Percentiles rank a stretch among this genome's conserved stretches.
These are phyloP conservation scores for Cornus florida DNA, from an alignment of 148 eudicot species.

Conservation along the genomic window DNA sequence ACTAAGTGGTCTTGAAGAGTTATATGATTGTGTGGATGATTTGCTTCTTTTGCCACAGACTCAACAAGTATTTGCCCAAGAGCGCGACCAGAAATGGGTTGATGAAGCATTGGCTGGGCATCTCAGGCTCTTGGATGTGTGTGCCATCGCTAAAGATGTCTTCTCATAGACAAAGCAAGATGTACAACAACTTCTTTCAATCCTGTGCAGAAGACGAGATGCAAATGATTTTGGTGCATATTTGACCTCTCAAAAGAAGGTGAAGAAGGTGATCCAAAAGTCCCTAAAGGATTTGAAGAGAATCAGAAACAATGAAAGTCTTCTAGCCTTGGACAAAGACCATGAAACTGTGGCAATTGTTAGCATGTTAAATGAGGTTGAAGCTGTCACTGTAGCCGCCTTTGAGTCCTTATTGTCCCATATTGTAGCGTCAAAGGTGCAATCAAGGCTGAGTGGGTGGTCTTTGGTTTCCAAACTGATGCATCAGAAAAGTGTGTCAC, in stretches of 20 bases:
- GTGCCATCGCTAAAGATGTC: conserved; percentile 37
- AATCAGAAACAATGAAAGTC: not conserved
- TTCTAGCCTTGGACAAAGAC: not conserved
- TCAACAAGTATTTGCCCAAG: conserved; percentile 12
- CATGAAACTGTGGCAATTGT: not conserved
- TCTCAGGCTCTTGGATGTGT: conserved; percentile 43
- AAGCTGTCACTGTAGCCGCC: conserved; percentile 16
- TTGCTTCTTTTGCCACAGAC: conserved; percentile 20
- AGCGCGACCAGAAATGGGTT: not conserved
- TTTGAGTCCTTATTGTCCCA: conserved; percentile 20
- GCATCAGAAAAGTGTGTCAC: not conserved
- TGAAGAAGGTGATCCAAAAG: conserved; percentile 30
- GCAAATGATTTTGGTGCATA: conserved; percentile 20
- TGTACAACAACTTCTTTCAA: conserved; percentile 37
- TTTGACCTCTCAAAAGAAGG: conserved; percentile 27
- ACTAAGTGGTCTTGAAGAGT: conserved; percentile 29
- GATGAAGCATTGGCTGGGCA: conserved; percentile 34
- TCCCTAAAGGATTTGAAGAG: conserved; percentile 33
- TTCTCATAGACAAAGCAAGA: conserved; percentile 32
- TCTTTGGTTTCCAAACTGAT: not conserved
- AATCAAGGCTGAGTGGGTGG: not conserved
- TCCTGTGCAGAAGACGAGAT: conserved; percentile 40
- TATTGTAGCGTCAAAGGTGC: not conserved
- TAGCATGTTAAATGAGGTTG: conserved; percentile 17
- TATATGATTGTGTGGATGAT: conserved; percentile 22